These are phyloP conservation scores for Fragaria vesca DNA, from an alignment of 306 rosid species.

Conservation along the genomic window DNA sequence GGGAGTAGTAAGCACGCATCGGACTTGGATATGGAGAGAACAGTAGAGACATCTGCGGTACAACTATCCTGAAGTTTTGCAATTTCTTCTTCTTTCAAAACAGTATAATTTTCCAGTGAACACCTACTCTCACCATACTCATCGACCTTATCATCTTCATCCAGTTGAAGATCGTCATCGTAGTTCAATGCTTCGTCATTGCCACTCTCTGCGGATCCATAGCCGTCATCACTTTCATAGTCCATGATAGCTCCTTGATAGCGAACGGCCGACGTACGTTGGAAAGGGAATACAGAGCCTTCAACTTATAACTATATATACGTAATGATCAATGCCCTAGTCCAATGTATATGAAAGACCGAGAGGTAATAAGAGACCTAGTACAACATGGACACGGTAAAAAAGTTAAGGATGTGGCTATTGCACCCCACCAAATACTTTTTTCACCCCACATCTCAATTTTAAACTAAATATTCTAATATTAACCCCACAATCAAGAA, in stretches of 20 bases:
- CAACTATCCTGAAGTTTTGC: background rate
- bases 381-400: no score
- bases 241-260: background rate
- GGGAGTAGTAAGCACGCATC: background rate
- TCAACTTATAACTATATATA: background rate
- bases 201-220: background rate
- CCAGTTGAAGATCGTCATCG: background rate
- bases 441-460: no score
- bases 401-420: no score
- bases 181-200: background rate
- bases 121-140: background rate
- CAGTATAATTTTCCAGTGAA: background rate
- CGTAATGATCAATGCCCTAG: background rate
- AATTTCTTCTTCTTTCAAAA: constrained; percentile 7
- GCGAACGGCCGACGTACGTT: background rate
- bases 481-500: no score
- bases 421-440: no score
- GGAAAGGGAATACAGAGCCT: background rate
- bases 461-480: no score
- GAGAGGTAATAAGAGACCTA: no score
- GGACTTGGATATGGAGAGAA: background rate
- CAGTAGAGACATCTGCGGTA: background rate
- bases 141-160: background rate
- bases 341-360: no score
- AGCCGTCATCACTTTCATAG: background rate